Base-by-base conservation (phyloP, 2,329 filamentous ascomycete species). In the Cladophialophora psammophila region DNA sequence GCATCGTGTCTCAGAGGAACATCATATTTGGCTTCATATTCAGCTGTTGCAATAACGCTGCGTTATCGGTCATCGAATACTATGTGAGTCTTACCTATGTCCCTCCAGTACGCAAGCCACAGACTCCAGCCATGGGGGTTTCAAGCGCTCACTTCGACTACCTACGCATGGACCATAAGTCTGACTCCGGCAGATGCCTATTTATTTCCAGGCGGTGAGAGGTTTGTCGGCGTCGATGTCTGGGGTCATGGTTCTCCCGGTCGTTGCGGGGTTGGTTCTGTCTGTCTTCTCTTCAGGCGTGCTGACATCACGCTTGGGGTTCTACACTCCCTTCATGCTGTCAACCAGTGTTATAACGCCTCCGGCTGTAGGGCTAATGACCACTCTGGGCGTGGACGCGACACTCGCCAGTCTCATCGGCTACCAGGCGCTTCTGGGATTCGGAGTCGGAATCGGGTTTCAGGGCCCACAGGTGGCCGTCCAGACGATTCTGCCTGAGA, bases 171-270 rank as follows among this genome's bases (percentile, higher is more conserved):
- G 26, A 26, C 26, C 26, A 26, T 26, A 26, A 26, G 3, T 26
- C 26, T 26, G 26, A 26, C 26, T 26, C 26, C 26, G 3, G 26
- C 26, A 26, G 26, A 62, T 82, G 1, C 78, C 81, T 0, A 76
- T 82, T 42, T 83, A 78, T 75, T 83, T 83, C 69, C 81, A 84
- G 68, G 80, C 78, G 2, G 76, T 82, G 63, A 77, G 79, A 59
- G 76, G 76, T 2, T 74, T 74, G 10, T 75, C 75, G 2, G 65
- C 72, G 26, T 60, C 63, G 3, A 58, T 66, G 18, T 64, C 71
- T 15, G 72, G 72, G 10, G 64, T 72, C 15, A 59, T 62, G 15
- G 57, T 58, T 32, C 45, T 74, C 8, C 72, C 72, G 8, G 35
- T 55, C 8, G 61, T 70, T 7, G 10, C 72, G 5, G 12, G 26